A percentile compares a stretch with the other conserved stretches of the same genome.
Conservation (phyloP, 371 early-diverging fungal species). For the Syncephalastrum contaminatum region DNA sequence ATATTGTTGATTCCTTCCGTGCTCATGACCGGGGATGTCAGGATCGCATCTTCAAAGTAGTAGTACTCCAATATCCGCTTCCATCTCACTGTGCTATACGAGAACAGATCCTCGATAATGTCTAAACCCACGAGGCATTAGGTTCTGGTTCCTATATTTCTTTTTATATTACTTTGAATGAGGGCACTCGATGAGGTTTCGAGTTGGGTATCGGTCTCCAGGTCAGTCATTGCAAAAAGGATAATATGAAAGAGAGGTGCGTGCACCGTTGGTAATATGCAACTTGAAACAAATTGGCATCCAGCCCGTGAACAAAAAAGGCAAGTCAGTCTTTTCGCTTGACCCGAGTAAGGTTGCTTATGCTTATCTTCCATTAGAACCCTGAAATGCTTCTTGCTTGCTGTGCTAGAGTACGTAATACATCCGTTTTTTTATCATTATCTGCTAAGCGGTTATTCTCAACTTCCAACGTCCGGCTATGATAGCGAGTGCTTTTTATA, state of each 20-base stretch:
- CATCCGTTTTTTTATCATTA: no score
- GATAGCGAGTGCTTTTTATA: no score
- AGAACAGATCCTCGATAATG: constrained; percentile 45
- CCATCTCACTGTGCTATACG: constrained; percentile 37
- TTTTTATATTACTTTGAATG: constrained; percentile 26
- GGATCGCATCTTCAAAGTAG: constrained; percentile 36
- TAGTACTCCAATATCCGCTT: constrained; percentile 44
- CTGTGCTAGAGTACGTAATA: no score
- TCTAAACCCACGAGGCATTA: constrained; percentile 20
- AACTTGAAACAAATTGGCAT: no score
- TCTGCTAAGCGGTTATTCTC: no score
- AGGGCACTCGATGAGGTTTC: constrained; percentile 31
- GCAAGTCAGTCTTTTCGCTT: no score
- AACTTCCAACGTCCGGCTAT: no score
- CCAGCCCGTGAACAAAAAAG: no score
- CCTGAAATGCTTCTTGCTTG: no score
- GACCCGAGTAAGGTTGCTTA: no score
- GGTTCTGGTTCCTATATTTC: neutral
- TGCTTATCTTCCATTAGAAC: no score
- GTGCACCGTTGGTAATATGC: no score
- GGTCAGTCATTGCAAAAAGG: constrained; percentile 29
- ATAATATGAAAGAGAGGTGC: constrained; percentile 5
- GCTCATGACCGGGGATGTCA: constrained; percentile 57
- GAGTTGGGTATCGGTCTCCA: constrained; percentile 32
- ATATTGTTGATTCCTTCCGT: constrained; percentile 58